phyloP scores from a whole-genome alignment of 2,329 filamentous ascomycete genomes.

The Alternaria solani region DNA sequence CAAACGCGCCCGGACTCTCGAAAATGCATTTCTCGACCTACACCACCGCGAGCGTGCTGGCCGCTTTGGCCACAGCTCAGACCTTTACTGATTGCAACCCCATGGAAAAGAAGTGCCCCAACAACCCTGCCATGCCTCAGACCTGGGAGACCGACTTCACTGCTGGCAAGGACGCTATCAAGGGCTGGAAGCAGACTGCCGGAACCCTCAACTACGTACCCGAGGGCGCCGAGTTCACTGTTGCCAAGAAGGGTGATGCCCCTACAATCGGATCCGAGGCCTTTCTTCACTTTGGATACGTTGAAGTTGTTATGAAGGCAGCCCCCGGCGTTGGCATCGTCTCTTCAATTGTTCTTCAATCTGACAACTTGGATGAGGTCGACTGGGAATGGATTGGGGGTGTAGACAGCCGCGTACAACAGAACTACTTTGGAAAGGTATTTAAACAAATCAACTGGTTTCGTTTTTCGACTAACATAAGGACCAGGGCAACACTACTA shows the following conservation, averaged over 20 bases:
- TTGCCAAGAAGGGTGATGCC: slow-evolving; percentile 58
- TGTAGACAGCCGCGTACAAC: slow-evolving; percentile 69
- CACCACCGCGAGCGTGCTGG: slow-evolving; percentile 42
- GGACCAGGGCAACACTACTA: slow-evolving; percentile 73
- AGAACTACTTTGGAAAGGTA: slow-evolving; percentile 77
- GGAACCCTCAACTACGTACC: slow-evolving; percentile 55
- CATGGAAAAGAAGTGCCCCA: slow-evolving; percentile 54
- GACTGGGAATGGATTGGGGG: slow-evolving; percentile 84
- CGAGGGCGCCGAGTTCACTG: slow-evolving; percentile 60
- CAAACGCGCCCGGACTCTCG: slow-evolving; percentile 24
- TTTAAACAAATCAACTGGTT: slow-evolving; percentile 26
- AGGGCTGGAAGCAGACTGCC: slow-evolving; percentile 50
- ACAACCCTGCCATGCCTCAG: slow-evolving; percentile 54
- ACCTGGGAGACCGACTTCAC: slow-evolving; percentile 56
- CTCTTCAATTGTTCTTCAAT: slow-evolving; percentile 82
- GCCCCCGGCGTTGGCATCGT: slow-evolving; percentile 78
- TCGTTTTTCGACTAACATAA: neutral
- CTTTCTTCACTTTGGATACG: slow-evolving; percentile 85
- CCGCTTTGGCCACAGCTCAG: slow-evolving; percentile 50
- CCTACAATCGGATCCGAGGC: slow-evolving; percentile 78
- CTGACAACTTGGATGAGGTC: slow-evolving; percentile 84
- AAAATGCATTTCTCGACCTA: slow-evolving; percentile 41
- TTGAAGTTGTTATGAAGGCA: slow-evolving; percentile 80
- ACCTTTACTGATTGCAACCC: slow-evolving; percentile 58
- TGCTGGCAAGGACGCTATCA: slow-evolving; percentile 47